Conservation (phyloP, 192 early-diverging fungal species). For the Linnemannia zychae region DNA sequence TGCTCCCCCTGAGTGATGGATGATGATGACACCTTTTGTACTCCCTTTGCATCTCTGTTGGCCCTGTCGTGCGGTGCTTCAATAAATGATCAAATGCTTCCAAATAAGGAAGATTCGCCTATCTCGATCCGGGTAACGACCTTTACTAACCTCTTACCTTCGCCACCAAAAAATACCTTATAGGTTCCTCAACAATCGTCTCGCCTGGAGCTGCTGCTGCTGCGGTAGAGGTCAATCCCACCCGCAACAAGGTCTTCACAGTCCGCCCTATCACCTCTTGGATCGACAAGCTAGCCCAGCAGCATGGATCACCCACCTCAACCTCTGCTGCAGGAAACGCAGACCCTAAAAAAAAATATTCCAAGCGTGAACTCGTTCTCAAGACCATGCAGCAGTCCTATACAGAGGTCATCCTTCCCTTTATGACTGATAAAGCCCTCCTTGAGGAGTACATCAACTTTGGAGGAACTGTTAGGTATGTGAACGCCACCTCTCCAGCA, state of each 20-base stretch:
- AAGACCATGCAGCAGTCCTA: slow-evolving; percentile 81
- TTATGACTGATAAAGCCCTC: slow-evolving; percentile 79
- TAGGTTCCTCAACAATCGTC: background rate
- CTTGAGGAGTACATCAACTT: slow-evolving; percentile 86
- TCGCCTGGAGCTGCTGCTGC: background rate
- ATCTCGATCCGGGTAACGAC: background rate
- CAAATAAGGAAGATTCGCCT: slow-evolving; percentile 4
- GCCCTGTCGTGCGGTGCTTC: background rate
- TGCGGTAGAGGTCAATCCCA: background rate
- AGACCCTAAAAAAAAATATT: slow-evolving; percentile 7
- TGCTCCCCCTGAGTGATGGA: background rate
- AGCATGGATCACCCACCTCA: slow-evolving; percentile 38
- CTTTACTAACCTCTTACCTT: background rate
- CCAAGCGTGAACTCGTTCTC: slow-evolving; percentile 56
- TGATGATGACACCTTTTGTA: background rate
- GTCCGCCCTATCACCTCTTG: slow-evolving; percentile 44
- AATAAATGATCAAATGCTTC: background rate
- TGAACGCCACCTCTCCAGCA: background rate
- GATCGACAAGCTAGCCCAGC: slow-evolving; percentile 49
- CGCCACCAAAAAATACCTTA: background rate
- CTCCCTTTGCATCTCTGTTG: background rate
- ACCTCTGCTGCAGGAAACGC: background rate
- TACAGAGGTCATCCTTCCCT: slow-evolving; percentile 82
- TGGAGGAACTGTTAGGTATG: slow-evolving; percentile 76
- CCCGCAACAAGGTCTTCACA: slow-evolving; percentile 34